Base-by-base conservation (phyloP, 2,329 filamentous ascomycete genomes). In the Thelonectria blattea region DNA sequence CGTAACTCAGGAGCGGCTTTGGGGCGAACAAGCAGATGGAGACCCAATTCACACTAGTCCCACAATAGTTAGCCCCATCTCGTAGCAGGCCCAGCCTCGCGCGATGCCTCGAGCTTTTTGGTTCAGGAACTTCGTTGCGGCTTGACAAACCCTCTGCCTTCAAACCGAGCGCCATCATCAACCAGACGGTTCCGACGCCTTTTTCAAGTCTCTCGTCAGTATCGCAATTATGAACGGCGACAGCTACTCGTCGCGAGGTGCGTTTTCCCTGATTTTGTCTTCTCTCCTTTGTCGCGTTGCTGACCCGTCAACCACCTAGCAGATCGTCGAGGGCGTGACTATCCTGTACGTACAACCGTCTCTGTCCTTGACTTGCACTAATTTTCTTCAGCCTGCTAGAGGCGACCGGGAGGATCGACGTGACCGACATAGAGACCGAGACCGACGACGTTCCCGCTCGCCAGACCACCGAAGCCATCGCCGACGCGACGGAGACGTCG, bases 371-470 rank as follows among this genome's bases (percentile, higher is more conserved):
- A 18, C 10, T 14, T 42, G 15, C 14, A 22, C 70, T 75, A 58
- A 76, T 52, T 3, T 5, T 43, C 30, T 41, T 17, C 30, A 76
- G 74, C 60, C 65, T 34, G 62, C 72, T 14, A 71, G 74, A 60
- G 69, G 71, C 24, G 58, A 60, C 5, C 52, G 58, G 34, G 58
- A 60, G 22, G 74, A 76, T 58, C 73, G 74, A 43, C 72, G 74
- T 52, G 72, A 73, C 60, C 64, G 72, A 47, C 69, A 65, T 43
- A 65, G 72, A 41, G 72, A 74, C 58, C 69, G 72, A 39, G 68
- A 72, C 61, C 84, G 89, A 72, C 85, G 93, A 78, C 90, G 94
- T 66, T 97, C 93, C 62, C 88, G 94, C 74, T 98, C 94, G 17
- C 93, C 93, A 59, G 88, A 91, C 70, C 88, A 91, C 73, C 84